These are phyloP conservation scores for Stagonosporopsis vannaccii DNA, from an alignment of 2,329 filamentous ascomycete species.

Conservation along the genomic window DNA sequence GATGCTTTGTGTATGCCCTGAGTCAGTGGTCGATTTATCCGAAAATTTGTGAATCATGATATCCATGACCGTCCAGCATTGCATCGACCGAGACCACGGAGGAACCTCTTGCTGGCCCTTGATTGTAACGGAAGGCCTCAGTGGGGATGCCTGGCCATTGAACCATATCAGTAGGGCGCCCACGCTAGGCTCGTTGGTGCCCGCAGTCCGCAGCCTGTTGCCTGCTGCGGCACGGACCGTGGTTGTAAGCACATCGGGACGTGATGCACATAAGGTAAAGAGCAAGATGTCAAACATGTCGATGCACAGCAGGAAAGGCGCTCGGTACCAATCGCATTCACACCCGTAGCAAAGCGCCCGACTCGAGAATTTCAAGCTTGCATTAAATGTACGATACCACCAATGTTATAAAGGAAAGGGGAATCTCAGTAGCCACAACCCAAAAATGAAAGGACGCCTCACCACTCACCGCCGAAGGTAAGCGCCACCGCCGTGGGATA, in stretches of 20 bases:
- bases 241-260: background rate
- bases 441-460: conserved; percentile 1
- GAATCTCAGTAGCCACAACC: conserved; percentile 11
- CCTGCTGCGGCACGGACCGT: conserved; percentile 4
- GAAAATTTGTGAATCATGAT: no score
- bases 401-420: conserved; percentile 12
- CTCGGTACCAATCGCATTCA: background rate
- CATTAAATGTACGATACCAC: conserved; percentile 11
- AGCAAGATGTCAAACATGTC: background rate
- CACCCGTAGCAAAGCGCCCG: background rate
- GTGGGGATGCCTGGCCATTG: background rate
- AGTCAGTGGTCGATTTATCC: background rate
- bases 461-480: background rate
- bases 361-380: background rate
- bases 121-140: background rate
- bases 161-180: background rate
- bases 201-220: no score
- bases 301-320: background rate
- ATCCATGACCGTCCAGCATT: no score
- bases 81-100: background rate
- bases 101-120: background rate
- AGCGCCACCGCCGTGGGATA: conserved; percentile 5
- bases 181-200: background rate
- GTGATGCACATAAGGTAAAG: background rate
- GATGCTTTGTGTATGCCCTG: background rate